These are phyloP conservation scores for Leccinellum albellum DNA, from an alignment of 768 basidiomycete genomes.

Conservation along the genomic window DNA sequence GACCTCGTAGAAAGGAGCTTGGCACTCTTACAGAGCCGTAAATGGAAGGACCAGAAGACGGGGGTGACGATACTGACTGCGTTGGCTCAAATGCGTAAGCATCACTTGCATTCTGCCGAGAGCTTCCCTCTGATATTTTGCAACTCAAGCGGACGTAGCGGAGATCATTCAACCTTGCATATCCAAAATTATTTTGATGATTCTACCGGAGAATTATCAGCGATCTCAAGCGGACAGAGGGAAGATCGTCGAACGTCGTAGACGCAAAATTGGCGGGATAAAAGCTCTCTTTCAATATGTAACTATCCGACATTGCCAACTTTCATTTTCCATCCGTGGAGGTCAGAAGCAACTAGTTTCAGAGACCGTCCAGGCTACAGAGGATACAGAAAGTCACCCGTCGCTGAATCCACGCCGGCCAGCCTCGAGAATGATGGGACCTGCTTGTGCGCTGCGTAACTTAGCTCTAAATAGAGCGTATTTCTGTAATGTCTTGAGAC, in stretches of 20 bases:
- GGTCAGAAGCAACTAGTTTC: not conserved
- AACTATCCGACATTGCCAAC: too few relatives aligned
- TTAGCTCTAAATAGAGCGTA: constrained; percentile 15
- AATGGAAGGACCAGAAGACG: constrained; percentile 21
- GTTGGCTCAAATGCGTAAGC: constrained; percentile 18
- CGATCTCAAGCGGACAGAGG: too few relatives aligned
- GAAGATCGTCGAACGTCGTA: too few relatives aligned
- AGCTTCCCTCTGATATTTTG: not conserved
- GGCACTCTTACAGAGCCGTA: not conserved
- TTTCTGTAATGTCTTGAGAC: not conserved
- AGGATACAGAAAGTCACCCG: not conserved
- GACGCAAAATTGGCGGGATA: too few relatives aligned
- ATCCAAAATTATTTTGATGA: not conserved
- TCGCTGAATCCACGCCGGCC: not conserved
- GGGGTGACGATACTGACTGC: constrained; percentile 22
- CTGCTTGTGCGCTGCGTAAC: constrained; percentile 21
- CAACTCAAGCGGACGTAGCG: not conserved
- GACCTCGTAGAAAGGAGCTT: constrained; percentile 15
- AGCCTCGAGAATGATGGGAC: constrained; percentile 23
- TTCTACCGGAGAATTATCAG: not conserved
- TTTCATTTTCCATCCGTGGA: too few relatives aligned
- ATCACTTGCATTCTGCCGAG: not conserved
- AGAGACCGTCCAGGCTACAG: not conserved
- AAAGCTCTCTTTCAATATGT: too few relatives aligned
- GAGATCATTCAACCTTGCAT: not conserved